These are phyloP conservation scores for Vicia villosa DNA, from an alignment of 306 rosid genomes.

Conservation along the genomic window DNA sequence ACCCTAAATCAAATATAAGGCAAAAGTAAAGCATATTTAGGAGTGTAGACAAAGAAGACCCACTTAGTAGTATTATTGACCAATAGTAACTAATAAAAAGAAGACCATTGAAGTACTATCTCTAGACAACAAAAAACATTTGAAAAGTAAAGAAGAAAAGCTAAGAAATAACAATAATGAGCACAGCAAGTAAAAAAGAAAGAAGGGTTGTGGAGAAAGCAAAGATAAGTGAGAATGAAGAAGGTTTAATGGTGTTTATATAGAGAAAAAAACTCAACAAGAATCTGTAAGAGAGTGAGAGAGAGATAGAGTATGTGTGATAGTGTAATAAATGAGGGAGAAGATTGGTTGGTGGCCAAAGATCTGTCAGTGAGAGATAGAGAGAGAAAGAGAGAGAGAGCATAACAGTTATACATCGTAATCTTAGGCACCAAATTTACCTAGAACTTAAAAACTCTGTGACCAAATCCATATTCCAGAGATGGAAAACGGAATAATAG, in stretches of 20 bases:
- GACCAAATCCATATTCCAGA: conserved; percentile 46
- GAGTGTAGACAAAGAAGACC: neutral
- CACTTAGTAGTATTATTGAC: conserved; percentile 17
- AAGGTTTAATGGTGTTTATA: conserved; percentile 44
- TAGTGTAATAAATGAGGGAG: conserved; percentile 45
- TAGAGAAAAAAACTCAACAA: conserved; percentile 41
- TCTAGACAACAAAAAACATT: neutral
- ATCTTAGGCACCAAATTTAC: conserved; percentile 68
- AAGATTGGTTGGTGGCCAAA: conserved; percentile 52
- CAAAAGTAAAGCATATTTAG: conserved; percentile 22
- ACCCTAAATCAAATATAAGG: conserved; percentile 11
- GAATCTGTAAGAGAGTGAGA: neutral
- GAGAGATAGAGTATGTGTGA: neutral
- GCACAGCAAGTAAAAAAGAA: neutral
- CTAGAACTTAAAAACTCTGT: conserved; percentile 53
- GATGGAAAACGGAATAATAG: conserved; percentile 51
- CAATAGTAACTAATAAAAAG: neutral
- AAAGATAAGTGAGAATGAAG: conserved; percentile 41
- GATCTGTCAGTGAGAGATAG: conserved; percentile 45
- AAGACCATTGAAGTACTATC: neutral
- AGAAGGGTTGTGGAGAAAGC: conserved; percentile 30
- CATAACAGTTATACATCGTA: conserved; percentile 71
- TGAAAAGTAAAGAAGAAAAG: conserved; percentile 24
- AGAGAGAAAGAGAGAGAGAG: conserved; percentile 21
- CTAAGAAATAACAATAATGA: neutral